These are phyloP conservation scores for Venturia asperata DNA, from an alignment of 2,329 filamentous ascomycete genomes.

Conservation along the genomic window DNA sequence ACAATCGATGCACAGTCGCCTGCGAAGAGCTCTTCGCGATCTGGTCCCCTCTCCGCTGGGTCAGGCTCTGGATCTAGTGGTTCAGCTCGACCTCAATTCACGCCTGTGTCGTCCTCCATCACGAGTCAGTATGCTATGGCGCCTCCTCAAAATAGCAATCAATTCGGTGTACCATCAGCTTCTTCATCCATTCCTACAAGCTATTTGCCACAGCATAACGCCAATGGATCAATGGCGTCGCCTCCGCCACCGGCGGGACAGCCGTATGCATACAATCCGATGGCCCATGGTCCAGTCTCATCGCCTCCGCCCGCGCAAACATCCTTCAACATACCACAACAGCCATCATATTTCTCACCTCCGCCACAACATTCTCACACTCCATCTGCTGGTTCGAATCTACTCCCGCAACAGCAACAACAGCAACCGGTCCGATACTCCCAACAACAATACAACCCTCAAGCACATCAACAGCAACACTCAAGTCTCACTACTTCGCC, in stretches of 20 bases:
- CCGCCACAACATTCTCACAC: slow-evolving; percentile 38
- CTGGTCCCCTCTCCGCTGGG: slow-evolving; percentile 30
- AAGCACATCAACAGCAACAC: slow-evolving; percentile 28
- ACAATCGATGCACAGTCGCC: slow-evolving; percentile 58
- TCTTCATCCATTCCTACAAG: slow-evolving; percentile 30
- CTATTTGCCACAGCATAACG: slow-evolving; percentile 24
- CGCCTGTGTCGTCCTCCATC: slow-evolving; percentile 41
- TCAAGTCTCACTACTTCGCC: slow-evolving; percentile 1
- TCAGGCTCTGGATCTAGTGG: slow-evolving; percentile 34
- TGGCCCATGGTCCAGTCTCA: slow-evolving; percentile 14
- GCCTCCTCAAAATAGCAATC: slow-evolving; percentile 12
- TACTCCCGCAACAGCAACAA: slow-evolving; percentile 55
- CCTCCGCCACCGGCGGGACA: slow-evolving; percentile 22
- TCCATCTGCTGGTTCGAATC: slow-evolving; percentile 45
- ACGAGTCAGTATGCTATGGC: slow-evolving; percentile 38
- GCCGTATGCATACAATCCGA: slow-evolving; percentile 18
- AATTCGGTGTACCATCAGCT: slow-evolving; percentile 28
- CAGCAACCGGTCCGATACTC: slow-evolving; percentile 42
- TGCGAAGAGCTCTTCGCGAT: slow-evolving; percentile 26
- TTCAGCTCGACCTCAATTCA: slow-evolving; percentile 44
- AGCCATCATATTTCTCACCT: slow-evolving; percentile 30
- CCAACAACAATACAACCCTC: slow-evolving; percentile 31
- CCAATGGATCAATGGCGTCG: slow-evolving; percentile 24
- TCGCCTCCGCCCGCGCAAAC: slow-evolving; percentile 16
- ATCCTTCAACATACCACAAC: slow-evolving; percentile 27